phyloP scores from a whole-genome alignment of 805 yeast species.

The Sugiyamaella americana region DNA sequence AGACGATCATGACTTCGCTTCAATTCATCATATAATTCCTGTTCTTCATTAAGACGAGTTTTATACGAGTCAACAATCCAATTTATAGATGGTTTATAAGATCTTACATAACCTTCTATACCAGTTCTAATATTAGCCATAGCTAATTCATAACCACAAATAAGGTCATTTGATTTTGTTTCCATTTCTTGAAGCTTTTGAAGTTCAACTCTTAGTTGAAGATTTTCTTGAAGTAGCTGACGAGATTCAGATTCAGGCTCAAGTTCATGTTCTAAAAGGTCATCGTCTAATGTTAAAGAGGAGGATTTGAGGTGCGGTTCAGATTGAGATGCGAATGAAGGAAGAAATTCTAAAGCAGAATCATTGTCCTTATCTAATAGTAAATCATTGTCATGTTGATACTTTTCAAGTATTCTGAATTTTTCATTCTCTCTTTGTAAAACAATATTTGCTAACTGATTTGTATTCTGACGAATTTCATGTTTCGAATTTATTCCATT shows the following conservation, averaged over 20 bases:
- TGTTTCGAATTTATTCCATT: constrained; percentile 21
- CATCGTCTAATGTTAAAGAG: constrained; percentile 5
- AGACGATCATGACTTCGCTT: constrained; percentile 8
- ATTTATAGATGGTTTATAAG: constrained; percentile 8
- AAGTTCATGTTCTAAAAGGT: no score
- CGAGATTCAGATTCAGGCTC: constrained; percentile 1
- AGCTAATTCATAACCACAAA: constrained; percentile 16
- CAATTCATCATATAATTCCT: constrained; percentile 10
- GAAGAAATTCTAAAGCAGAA: neutral
- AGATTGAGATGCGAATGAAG: neutral
- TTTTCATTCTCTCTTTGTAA: constrained; percentile 20
- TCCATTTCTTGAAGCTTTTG: constrained; percentile 19
- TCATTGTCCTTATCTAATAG: neutral
- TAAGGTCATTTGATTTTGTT: constrained; percentile 10
- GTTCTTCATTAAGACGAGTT: constrained; percentile 18
- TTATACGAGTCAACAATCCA: constrained; percentile 14
- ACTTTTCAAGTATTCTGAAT: constrained; percentile 17
- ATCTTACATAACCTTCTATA: constrained; percentile 9
- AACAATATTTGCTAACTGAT: constrained; percentile 22
- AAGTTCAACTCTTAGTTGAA: constrained; percentile 17
- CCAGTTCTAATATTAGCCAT: constrained; percentile 8
- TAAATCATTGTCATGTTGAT: constrained; percentile 4
- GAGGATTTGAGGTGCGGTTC: no score
- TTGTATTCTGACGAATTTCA: constrained; percentile 20
- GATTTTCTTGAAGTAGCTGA: constrained; percentile 10